A percentile compares a stretch with the other conserved stretches of the same genome.
phyloP scores from a whole-genome alignment of 75 land plant species.

The Pinus albicaulis region DNA sequence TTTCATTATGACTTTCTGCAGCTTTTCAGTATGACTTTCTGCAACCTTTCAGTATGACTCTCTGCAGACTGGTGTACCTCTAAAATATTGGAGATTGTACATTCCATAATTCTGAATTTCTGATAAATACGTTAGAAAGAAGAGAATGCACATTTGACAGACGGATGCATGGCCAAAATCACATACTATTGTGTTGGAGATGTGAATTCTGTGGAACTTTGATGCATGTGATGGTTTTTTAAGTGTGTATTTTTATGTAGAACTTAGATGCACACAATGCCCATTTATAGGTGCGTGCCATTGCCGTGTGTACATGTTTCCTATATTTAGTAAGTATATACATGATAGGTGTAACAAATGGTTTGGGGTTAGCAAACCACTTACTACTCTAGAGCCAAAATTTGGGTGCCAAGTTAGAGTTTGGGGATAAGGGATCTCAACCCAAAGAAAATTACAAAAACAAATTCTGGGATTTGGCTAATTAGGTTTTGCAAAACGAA shows the following conservation, averaged over 20 bases:
- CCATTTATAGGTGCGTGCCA: neutral
- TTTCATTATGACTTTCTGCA: neutral
- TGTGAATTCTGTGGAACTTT: neutral
- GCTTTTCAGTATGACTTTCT: too few species aligned
- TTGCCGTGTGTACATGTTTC: neutral
- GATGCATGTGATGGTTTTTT: too few species aligned
- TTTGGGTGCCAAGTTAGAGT: too few species aligned
- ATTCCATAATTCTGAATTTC: neutral
- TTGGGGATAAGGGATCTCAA: too few species aligned
- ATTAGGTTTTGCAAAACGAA: too few species aligned
- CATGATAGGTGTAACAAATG: neutral
- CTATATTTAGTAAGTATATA: neutral
- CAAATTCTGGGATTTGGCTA: too few species aligned
- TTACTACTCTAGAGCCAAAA: too few species aligned
- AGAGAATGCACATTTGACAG: neutral
- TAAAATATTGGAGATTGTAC: neutral
- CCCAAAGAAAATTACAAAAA: too few species aligned
- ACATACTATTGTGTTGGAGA: neutral
- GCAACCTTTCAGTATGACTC: too few species aligned
- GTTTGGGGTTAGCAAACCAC: too few species aligned
- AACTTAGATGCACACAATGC: neutral
- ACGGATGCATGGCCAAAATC: neutral
- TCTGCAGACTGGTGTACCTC: neutral
- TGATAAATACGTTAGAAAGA: neutral
- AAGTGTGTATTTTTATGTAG: too few species aligned